These are phyloP conservation scores for Oxalis stricta DNA, from an alignment of 441 rosid genomes.

Conservation along the genomic window DNA sequence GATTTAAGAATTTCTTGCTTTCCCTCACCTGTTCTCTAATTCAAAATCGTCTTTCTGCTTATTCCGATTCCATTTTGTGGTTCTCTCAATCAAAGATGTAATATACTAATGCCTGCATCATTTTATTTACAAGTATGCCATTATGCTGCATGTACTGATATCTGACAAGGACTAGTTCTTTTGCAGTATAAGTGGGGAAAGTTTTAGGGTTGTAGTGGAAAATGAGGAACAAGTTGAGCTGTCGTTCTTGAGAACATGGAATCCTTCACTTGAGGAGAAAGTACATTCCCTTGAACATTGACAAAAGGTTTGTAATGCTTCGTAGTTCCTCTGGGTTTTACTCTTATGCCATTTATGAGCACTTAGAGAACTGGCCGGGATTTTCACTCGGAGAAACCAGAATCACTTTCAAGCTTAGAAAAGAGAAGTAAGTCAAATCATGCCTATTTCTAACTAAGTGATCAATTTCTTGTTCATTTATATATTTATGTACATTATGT, in stretches of 20 bases:
- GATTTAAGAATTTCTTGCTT: neutral
- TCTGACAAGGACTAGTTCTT: slow-evolving; percentile 8
- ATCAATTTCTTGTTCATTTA: neutral
- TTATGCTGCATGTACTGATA: neutral
- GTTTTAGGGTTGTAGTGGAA: slow-evolving; percentile 23
- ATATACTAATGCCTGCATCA: too few species aligned
- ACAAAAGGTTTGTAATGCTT: slow-evolving; percentile 67
- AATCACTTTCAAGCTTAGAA: slow-evolving; percentile 73
- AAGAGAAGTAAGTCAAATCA: slow-evolving; percentile 48
- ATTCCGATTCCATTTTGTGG: neutral
- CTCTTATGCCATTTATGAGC: slow-evolving; percentile 63
- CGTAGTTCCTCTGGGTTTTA: slow-evolving; percentile 72
- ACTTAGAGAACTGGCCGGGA: slow-evolving; percentile 62
- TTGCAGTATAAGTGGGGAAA: slow-evolving; percentile 33
- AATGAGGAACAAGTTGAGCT: slow-evolving; percentile 37
- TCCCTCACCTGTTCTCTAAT: neutral
- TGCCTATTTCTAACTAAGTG: slow-evolving; percentile 1
- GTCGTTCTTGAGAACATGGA: slow-evolving; percentile 35
- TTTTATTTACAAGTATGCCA: neutral
- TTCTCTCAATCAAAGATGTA: neutral
- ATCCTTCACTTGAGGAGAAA: too few species aligned
- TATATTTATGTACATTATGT: too few species aligned
- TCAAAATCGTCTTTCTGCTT: neutral
- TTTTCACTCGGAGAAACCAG: slow-evolving; percentile 64
- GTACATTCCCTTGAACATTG: too few species aligned